These are phyloP conservation scores for Aspergillus sp. DNA, from an alignment of 2,329 filamentous ascomycete genomes.

Conservation along the genomic window DNA sequence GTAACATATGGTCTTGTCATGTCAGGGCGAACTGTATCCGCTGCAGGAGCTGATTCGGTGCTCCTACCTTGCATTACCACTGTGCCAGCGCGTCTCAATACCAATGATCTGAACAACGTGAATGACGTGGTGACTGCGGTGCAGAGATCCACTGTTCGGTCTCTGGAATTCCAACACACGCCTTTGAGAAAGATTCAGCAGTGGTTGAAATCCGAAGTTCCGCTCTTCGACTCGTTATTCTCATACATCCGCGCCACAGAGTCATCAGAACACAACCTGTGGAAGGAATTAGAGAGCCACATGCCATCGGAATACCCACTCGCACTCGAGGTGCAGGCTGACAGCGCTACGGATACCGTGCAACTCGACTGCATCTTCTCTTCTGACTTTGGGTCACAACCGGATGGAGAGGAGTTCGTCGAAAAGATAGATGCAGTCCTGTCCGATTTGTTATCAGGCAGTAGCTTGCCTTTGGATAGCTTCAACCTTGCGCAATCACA, in stretches of 20 bases:
- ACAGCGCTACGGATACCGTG: constrained; percentile 22
- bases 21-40: constrained; percentile 33
- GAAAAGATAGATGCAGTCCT: constrained; percentile 35
- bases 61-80: constrained; percentile 39
- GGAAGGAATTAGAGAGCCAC: constrained; percentile 32
- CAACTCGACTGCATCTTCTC: constrained; percentile 28
- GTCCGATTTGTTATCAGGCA: constrained; percentile 25
- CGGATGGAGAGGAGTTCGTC: constrained; percentile 26
- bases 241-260: constrained; percentile 28
- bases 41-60: constrained; percentile 32
- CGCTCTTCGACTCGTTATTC: constrained; percentile 38
- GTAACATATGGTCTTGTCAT: constrained; percentile 36
- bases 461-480: constrained; percentile 23
- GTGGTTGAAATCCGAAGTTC: constrained; percentile 32
- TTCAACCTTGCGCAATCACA: constrained; percentile 20
- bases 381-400: constrained; percentile 22
- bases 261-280: constrained; percentile 19
- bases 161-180: constrained; percentile 38
- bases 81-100: constrained; percentile 35
- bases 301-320: constrained; percentile 39
- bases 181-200: constrained; percentile 36
- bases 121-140: constrained; percentile 23
- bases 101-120: constrained; percentile 20
- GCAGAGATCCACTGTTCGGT: constrained; percentile 25
- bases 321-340: constrained; percentile 35